These are phyloP conservation scores for Tricharina praecox DNA, from an alignment of 495 filamentous ascomycete species.

Conservation along the genomic window DNA sequence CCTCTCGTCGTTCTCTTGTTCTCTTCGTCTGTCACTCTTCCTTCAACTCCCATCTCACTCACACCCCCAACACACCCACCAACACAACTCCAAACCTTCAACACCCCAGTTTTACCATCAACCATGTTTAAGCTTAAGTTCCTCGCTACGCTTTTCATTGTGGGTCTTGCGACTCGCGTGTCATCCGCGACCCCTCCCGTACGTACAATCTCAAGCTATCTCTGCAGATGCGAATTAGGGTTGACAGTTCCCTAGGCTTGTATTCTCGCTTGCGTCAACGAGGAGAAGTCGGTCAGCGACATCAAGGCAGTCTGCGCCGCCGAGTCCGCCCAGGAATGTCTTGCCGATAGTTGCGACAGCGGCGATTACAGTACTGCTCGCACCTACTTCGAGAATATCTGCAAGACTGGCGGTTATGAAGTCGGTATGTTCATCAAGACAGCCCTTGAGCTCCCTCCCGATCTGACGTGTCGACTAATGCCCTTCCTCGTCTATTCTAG, in stretches of 20 bases:
- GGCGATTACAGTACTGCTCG: background rate
- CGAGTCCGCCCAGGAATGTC: background rate
- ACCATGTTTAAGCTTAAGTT: slow-evolving; percentile 2
- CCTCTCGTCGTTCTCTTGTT: background rate
- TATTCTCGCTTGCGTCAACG: slow-evolving; percentile 10
- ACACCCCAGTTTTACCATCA: no score
- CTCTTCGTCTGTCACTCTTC: background rate
- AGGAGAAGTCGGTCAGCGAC: background rate
- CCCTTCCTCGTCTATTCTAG: no score
- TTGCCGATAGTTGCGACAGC: background rate
- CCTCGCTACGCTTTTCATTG: background rate
- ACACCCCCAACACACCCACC: background rate
- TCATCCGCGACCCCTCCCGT: slow-evolving; percentile 1
- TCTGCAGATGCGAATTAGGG: no score
- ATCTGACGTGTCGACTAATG: no score
- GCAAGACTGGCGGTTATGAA: slow-evolving; percentile 2
- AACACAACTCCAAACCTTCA: no score
- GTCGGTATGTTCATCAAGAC: background rate
- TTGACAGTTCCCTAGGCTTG: slow-evolving; percentile 20
- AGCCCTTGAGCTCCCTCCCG: no score
- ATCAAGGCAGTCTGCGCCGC: slow-evolving; percentile 1
- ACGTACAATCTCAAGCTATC: no score
- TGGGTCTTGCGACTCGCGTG: background rate
- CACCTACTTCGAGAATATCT: slow-evolving; percentile 1
- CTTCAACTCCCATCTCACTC: background rate